Evolutionary conservation across 805 yeast species (phyloP).

Genomic region (Danielozyma ontarioensis): DNA sequence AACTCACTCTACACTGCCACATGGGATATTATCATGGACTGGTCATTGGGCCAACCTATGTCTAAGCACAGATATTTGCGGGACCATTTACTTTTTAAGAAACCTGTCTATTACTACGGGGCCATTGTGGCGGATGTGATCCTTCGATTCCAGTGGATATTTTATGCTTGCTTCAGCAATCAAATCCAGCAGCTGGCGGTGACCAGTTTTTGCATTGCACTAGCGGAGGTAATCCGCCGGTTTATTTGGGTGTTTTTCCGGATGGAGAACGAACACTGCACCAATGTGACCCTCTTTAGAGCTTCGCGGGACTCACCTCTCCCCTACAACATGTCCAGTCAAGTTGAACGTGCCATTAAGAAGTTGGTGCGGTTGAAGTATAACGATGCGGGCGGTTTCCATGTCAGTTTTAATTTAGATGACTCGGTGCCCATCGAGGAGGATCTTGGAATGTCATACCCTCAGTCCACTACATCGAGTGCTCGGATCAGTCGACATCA

Average conservation of each 20-base stretch:
- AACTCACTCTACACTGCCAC: constrained; percentile 65
- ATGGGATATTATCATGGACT: constrained; percentile 96
- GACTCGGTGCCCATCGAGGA: constrained; percentile 6
- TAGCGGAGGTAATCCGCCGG: constrained; percentile 78
- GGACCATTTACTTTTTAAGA: constrained; percentile 61
- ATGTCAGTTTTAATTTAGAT: not conserved
- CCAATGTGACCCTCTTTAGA: constrained; percentile 78
- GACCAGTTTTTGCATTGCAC: constrained; percentile 76
- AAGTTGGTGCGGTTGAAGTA: constrained; percentile 32
- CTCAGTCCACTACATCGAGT: constrained; percentile 1
- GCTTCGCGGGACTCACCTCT: constrained; percentile 85
- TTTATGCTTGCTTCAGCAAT: constrained; percentile 71
- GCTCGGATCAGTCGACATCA: not conserved
- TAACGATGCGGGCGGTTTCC: constrained; percentile 2
- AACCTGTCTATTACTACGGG: constrained; percentile 56
- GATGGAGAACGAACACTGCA: constrained; percentile 93
- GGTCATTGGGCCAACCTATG: constrained; percentile 76
- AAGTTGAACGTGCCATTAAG: constrained; percentile 33
- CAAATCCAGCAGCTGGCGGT: constrained; percentile 85
- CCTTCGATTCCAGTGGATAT: constrained; percentile 87
- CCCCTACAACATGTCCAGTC: constrained; percentile 55
- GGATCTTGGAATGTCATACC: constrained; percentile 7
- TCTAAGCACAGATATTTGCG: constrained; percentile 57
- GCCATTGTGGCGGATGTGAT: constrained; percentile 73
- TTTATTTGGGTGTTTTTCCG: constrained; percentile 88